Conservation (phyloP, 2,329 filamentous ascomycete species). For the Talaromyces sp. region DNA sequence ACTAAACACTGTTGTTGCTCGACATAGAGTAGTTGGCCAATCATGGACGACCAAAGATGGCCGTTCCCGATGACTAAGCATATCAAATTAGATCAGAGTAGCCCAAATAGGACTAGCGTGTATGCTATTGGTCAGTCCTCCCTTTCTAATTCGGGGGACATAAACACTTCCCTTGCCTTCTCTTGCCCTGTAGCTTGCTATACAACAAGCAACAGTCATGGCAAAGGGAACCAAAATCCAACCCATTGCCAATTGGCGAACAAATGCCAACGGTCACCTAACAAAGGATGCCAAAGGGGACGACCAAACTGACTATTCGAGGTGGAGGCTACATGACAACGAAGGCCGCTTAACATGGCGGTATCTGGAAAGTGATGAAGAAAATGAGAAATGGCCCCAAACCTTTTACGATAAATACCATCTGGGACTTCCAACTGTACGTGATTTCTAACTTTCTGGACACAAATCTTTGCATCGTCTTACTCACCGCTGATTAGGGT, state of each 20-base stretch:
- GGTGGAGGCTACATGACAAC: constrained; percentile 82
- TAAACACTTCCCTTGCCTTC: background rate
- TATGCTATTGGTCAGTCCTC: background rate
- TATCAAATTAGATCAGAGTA: background rate
- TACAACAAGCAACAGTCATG: background rate
- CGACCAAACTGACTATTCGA: constrained; percentile 65
- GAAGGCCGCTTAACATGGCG: constrained; percentile 88
- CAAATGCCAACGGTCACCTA: constrained; percentile 31
- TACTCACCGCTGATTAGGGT: constrained; percentile 47
- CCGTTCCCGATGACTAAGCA: no score
- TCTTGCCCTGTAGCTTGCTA: background rate
- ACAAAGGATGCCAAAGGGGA: constrained; percentile 32
- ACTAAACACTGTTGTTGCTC: no score
- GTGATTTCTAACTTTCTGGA: background rate
- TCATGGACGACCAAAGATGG: background rate
- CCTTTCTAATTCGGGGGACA: background rate
- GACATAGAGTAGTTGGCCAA: background rate
- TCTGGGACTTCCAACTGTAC: constrained; percentile 71
- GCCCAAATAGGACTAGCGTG: background rate
- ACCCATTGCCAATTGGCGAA: constrained; percentile 33
- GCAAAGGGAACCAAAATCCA: background rate
- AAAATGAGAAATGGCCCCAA: constrained; percentile 74
- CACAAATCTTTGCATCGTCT: background rate
- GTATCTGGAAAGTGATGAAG: constrained; percentile 70
- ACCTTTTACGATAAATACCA: constrained; percentile 84